Base-by-base conservation (phyloP, 768 basidiomycete species). In the Galerina marginata region DNA sequence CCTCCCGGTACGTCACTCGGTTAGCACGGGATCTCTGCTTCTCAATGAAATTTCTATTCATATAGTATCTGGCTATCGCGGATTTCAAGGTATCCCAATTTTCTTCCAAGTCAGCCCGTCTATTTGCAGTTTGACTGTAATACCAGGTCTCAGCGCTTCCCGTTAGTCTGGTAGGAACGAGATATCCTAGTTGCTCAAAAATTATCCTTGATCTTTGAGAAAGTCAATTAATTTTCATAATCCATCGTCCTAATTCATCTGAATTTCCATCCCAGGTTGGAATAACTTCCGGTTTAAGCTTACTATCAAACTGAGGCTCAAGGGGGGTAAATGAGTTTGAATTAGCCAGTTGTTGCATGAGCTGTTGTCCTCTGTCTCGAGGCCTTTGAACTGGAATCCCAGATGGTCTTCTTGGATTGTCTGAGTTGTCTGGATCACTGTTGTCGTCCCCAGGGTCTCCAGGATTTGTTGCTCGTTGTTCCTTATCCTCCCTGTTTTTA, bases 261-360 rank as follows among this genome's bases (percentile, higher is more conserved):
- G 63, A 54, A 48, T 75, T 64, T 0, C 75, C 75, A 58, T 75
- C 69, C 76, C 75, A 77, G 10, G 57, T 63, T 6, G 74, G 74
- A 14, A 77, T 68, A 9, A 46, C 58, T 2, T 75, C 71, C 2
- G 67, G 20, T 52, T 74, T 73, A 25, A 76, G 49, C 44, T 75
- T 75, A n/a, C 54, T 45, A 52, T 77, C 75, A 46, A 78, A 75
- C 14, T 74, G 70, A 0, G 67, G 61, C 47, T 69, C 52, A 16
- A 16, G 45, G 4, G 2, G 9, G 9, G 20, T 20, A 20, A 20
- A 20, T 20, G 20, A 2, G 2, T 20, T 20, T 2, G 20, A 1
- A 20, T 20, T 20, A 20, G 20, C 1, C 2, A 20, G 20, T 2
- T 20, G 20, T 20, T 20, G 20, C n/a, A n/a, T n/a, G n/a, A 20